Evolutionary conservation across 257 asterid species (phyloP).

Genomic region (Lycium ferocissimum): DNA sequence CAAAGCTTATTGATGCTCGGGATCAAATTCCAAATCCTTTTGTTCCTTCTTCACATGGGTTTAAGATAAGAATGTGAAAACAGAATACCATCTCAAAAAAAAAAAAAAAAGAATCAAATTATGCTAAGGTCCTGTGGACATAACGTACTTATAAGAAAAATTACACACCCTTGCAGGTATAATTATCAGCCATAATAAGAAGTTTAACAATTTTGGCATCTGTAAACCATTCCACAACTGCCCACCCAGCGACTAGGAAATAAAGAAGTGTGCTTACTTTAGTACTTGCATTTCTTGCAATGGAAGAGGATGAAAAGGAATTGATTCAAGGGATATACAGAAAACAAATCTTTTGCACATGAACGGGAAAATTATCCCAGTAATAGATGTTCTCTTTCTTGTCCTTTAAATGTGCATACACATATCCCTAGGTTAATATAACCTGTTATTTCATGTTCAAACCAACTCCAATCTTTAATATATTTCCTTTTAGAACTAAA

Average conservation of each 20-base stretch:
- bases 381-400: neutral
- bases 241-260: conserved; percentile 11
- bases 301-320: conserved; percentile 25
- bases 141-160: neutral
- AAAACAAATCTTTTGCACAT: neutral
- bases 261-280: conserved; percentile 4
- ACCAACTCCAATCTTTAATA: conserved; percentile 1
- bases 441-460: conserved; percentile 20
- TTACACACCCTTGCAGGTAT: neutral
- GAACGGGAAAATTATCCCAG: neutral
- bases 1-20: neutral
- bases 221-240: neutral
- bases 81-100: neutral
- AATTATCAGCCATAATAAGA: neutral
- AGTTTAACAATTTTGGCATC: neutral
- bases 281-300: neutral
- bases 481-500: conserved; percentile 1
- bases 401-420: neutral
- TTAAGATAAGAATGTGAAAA: too few relatives aligned
- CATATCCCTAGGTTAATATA: neutral
- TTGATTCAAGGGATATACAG: neutral
- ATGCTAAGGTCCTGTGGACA: neutral
- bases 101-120: neutral
- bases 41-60: neutral
- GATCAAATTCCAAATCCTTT: neutral